Evolutionary conservation across 106 monocot genomes (phyloP), one percentile per base, ranked within the genome.

Genomic region (Apostasia ramifera): DNA sequence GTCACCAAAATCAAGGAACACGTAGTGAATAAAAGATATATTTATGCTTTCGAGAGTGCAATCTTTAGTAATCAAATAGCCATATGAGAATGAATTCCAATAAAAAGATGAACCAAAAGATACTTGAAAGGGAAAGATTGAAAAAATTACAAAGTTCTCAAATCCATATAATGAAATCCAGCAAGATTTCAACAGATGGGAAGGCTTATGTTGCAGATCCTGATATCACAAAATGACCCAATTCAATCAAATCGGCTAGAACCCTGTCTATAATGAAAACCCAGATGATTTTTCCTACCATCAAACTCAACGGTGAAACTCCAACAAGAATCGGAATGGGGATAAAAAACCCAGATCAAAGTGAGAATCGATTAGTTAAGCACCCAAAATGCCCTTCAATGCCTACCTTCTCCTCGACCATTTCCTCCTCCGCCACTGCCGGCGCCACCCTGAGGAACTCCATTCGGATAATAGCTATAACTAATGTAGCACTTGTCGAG

Each of bases 401-500:
- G 49, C 41, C 2, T 7, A 80, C 75, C 71, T 44, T 61, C 66
- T 8, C 57, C 57, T 50, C 81, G 47, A 8, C 81, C 69, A 14
- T 66, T 52, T 1, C 77, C 52, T 1, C 69, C 82, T 3, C 81
- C 79, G 8, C 84, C 75, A 0, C 80, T 66, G 9, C 75, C 68
- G 15, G 73, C 70, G 8, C 78, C 86, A 1, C 73, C 88, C n/a
- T 47, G 75, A 50, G 87, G 81, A 6, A 81, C 82, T 10, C 89
- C 92, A 42, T 83, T 74, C 10, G 74, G 63, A 62, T 84, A 84
- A 68, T 87, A 87, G 64, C 66, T 85, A 70, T 90, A 99, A 57
- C 81, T 93, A 63, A 99, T 74, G 69, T 90, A 99, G 67, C 98
- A 99, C 81, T 88, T 99, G 59, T 93, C 87, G 14, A 99, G 87